These are phyloP conservation scores for Coniella vitis DNA, from an alignment of 2,329 filamentous ascomycete species.

Conservation along the genomic window DNA sequence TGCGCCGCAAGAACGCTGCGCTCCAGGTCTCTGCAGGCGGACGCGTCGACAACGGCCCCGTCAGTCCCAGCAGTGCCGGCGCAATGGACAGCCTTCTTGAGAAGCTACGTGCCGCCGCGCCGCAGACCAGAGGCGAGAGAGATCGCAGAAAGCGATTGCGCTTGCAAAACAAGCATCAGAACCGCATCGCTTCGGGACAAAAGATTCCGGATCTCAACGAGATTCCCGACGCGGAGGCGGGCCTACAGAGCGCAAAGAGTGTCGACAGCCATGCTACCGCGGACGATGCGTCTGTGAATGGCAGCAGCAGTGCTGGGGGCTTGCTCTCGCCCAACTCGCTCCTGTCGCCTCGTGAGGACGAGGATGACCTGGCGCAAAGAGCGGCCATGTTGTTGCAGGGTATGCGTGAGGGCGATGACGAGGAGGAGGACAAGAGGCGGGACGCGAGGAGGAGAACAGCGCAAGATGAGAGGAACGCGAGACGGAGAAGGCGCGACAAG, in stretches of 20 bases:
- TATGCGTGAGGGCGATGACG: slow-evolving; percentile 61
- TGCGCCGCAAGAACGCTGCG: slow-evolving; percentile 82
- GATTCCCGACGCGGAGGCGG: slow-evolving; percentile 47
- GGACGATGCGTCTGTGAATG: slow-evolving; percentile 42
- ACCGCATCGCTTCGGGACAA: slow-evolving; percentile 82
- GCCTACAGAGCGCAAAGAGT: slow-evolving; percentile 24
- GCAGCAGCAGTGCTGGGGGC: slow-evolving; percentile 45
- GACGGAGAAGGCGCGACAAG: slow-evolving; percentile 61
- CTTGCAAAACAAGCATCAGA: slow-evolving; percentile 84
- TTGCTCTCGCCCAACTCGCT: slow-evolving; percentile 18
- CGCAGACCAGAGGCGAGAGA: slow-evolving; percentile 80
- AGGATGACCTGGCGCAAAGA: slow-evolving; percentile 74
- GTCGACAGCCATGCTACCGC: slow-evolving; percentile 31
- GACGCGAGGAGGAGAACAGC: slow-evolving; percentile 62
- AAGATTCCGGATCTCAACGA: slow-evolving; percentile 71
- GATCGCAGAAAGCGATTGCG: slow-evolving; percentile 81
- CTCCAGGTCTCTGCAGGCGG: slow-evolving; percentile 47
- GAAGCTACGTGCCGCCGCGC: slow-evolving; percentile 88
- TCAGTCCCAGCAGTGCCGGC: slow-evolving; percentile 68
- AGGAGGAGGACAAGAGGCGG: slow-evolving; percentile 46
- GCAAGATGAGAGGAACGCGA: slow-evolving; percentile 66
- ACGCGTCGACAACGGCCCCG: slow-evolving; percentile 40
- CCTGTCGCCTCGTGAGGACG: slow-evolving; percentile 36
- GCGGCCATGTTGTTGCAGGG: slow-evolving; percentile 80
- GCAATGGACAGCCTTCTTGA: slow-evolving; percentile 95